Base-by-base conservation (phyloP, 192 early-diverging fungal genomes). In the Coemansia sp. region DNA sequence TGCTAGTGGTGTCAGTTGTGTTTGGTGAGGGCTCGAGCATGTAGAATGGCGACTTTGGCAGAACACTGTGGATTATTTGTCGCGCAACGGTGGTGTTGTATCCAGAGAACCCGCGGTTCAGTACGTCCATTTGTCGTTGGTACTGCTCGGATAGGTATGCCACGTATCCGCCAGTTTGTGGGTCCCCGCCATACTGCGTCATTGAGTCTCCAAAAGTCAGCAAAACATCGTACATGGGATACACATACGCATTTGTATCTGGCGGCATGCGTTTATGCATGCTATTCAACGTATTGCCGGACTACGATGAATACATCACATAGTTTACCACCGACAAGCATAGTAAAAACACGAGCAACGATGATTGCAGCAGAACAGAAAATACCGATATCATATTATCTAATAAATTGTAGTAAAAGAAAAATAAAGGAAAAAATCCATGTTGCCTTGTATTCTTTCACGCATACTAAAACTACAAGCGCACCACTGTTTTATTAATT, bases 91-190 rank as follows among this genome's bases (percentile, higher is more conserved):
- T 54, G n/a, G 28, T 25, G 15, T 54, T 54, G 5, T 12, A 54
- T 26, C 52, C 52, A 5, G 52, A 54, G 4, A 54, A 54, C 25
- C 52, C 52, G 15, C 52, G 52, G 52, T 54, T 54, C 7, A 54
- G 12, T n/a, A 54, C 52, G 5, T 54, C 52, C 52, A 54, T 54
- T 15, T 54, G 52, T 14, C 52, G 52, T 12, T 54, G 52, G 17
- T 54, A 54, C 26, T 34, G 50, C 11, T 25, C 10, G 3, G 50
- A 52, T 2, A 52, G 20, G 14, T 52, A 52, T 52, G 50, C 50
- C 20, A 52, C 11, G 8, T 52, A 52, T 23, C 50, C 50, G 4
- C 12, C 21, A 25, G 1, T 52, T 22, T 52, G 21, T 7, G 50
- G 50, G 50, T 52, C 50, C 1, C 21, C 50, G 2, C 21, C 50